A percentile compares a stretch with the other conserved stretches of the same genome.
These are phyloP conservation scores for Lactarius hengduanensis DNA, from an alignment of 768 basidiomycete species.

Conservation along the genomic window DNA sequence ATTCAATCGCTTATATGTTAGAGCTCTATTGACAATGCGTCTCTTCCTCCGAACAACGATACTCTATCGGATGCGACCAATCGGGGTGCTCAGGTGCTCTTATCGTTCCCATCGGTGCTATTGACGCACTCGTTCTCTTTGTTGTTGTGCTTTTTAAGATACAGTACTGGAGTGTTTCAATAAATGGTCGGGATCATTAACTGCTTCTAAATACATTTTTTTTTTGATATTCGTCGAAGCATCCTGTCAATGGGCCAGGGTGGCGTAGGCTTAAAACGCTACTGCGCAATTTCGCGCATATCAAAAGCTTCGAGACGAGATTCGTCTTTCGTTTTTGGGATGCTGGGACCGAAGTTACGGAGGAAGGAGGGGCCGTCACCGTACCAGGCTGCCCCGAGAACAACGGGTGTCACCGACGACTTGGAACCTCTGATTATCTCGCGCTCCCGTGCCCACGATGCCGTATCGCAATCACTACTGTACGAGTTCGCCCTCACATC, in stretches of 20 bases:
- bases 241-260: not conserved
- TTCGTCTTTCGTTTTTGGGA: not conserved
- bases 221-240: too few relatives aligned
- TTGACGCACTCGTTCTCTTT: not conserved
- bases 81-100: not conserved
- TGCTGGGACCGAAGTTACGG: not conserved
- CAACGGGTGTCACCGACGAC: not conserved
- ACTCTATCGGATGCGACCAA: not conserved
- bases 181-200: too few relatives aligned
- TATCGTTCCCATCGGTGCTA: not conserved
- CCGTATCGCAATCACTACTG: not conserved
- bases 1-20: not conserved
- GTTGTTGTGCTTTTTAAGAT: not conserved
- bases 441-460: not conserved
- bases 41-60: too few relatives aligned
- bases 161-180: too few relatives aligned
- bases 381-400: not conserved
- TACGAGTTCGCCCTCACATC: not conserved
- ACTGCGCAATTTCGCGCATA: not conserved
- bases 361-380: not conserved
- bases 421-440: not conserved
- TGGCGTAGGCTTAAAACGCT: not conserved
- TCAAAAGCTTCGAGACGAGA: not conserved
- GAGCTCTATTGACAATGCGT: not conserved
- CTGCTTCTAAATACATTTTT: too few relatives aligned